A percentile compares a stretch with the other conserved stretches of the same genome.
phyloP scores from a whole-genome alignment of 768 basidiomycete genomes.

The Cytidiella melzeri region DNA sequence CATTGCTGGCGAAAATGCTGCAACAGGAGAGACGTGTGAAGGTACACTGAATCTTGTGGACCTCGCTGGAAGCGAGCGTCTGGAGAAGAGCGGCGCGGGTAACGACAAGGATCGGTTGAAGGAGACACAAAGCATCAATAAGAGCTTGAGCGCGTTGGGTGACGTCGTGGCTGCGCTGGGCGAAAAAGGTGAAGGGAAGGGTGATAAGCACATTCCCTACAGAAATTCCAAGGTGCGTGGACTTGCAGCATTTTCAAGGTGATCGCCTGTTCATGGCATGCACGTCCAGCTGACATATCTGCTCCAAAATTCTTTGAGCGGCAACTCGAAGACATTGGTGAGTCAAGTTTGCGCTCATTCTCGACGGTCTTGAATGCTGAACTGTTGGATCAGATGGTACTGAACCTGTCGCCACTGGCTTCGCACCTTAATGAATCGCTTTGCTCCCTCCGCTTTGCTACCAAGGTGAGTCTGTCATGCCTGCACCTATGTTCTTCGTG shows the following conservation, averaged over 20 bases:
- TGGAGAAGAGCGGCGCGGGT: slow-evolving; percentile 69
- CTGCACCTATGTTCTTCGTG: too few relatives aligned
- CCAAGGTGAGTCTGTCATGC: slow-evolving; percentile 80
- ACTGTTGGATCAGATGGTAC: slow-evolving; percentile 88
- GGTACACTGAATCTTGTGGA: slow-evolving; percentile 90
- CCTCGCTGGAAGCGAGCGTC: slow-evolving; percentile 87
- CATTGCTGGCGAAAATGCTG: slow-evolving; percentile 66
- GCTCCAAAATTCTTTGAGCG: slow-evolving; percentile 88
- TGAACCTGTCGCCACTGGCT: slow-evolving; percentile 86
- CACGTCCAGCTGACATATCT: slow-evolving; percentile 80
- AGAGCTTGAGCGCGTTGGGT: slow-evolving; percentile 84
- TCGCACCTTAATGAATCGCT: slow-evolving; percentile 82
- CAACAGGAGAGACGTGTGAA: slow-evolving; percentile 73
- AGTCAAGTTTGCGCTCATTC: slow-evolving; percentile 21
- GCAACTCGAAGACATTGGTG: slow-evolving; percentile 83
- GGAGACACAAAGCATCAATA: slow-evolving; percentile 92
- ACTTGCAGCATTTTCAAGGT: background rate
- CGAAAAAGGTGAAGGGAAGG: slow-evolving; percentile 59
- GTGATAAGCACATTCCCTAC: slow-evolving; percentile 86
- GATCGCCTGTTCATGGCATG: background rate
- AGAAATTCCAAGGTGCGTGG: slow-evolving; percentile 77
- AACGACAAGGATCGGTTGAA: slow-evolving; percentile 80
- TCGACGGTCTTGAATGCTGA: slow-evolving; percentile 2
- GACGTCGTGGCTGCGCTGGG: slow-evolving; percentile 92
- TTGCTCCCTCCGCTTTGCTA: slow-evolving; percentile 87